Evolutionary conservation across 108 stramenopile species (phyloP).

Genomic region (Aureococcus anophagefferens): DNA sequence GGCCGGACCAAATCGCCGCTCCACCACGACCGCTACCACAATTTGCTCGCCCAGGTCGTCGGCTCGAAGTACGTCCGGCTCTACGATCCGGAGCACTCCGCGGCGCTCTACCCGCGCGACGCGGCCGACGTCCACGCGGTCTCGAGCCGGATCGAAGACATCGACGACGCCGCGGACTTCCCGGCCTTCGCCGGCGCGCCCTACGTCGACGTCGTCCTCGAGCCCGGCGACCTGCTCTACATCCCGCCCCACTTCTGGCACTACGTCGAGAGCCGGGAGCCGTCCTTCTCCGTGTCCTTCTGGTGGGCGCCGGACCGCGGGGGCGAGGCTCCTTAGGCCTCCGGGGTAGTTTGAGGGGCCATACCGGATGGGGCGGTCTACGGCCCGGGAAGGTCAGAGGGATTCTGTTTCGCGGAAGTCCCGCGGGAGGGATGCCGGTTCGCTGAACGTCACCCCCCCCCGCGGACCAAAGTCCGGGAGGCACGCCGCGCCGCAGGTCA

Average conservation of each 20-base stretch:
- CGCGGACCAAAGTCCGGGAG: too few species aligned
- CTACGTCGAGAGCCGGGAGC: not conserved
- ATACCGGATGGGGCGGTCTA: too few species aligned
- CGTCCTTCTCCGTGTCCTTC: not conserved
- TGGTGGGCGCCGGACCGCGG: not conserved
- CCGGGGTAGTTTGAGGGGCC: too few species aligned
- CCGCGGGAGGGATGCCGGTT: too few species aligned
- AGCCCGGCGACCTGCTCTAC: not conserved
- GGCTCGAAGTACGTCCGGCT: slow-evolving; percentile 69
- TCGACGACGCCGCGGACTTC: not conserved
- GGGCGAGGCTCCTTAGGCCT: too few species aligned
- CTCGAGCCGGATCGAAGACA: not conserved
- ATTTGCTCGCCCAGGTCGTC: slow-evolving; percentile 63
- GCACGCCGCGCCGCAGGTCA: too few species aligned
- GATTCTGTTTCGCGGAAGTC: too few species aligned
- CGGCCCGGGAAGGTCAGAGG: too few species aligned
- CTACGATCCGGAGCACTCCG: slow-evolving; percentile 20
- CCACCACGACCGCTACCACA: slow-evolving; percentile 65
- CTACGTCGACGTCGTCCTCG: not conserved
- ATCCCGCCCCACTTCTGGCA: not conserved
- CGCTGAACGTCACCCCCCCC: too few species aligned
- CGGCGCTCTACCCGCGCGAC: not conserved
- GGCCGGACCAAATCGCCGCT: slow-evolving; percentile 13
- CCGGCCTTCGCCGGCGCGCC: not conserved
- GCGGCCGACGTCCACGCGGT: not conserved